phyloP scores from a whole-genome alignment of 2,329 filamentous ascomycete species.

The Apiospora aurea region DNA sequence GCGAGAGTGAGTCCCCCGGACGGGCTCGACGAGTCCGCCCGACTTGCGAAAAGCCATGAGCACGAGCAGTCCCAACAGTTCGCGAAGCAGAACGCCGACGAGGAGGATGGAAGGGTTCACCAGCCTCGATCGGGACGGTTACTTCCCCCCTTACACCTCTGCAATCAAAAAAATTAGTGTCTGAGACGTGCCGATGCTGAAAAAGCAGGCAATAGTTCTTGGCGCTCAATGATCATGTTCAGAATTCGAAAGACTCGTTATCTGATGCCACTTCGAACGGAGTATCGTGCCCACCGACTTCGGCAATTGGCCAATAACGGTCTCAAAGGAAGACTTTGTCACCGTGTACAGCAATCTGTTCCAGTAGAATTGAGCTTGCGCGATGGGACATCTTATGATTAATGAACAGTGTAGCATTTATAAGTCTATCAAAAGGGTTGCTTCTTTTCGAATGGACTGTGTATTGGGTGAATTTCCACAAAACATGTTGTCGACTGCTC shows the following conservation, averaged over 20 bases:
- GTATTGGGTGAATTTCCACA: neutral
- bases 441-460: neutral
- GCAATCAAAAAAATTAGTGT: slow-evolving; percentile 11
- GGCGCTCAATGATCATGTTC: neutral
- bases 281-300: neutral
- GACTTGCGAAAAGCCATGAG: slow-evolving; percentile 49
- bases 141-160: slow-evolving; percentile 48
- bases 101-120: slow-evolving; percentile 39
- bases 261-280: neutral
- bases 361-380: neutral
- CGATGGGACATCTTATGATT: neutral
- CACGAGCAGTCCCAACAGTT: slow-evolving; percentile 46
- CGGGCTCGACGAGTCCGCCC: slow-evolving; percentile 36
- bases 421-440: slow-evolving; percentile 5
- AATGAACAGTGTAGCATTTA: slow-evolving; percentile 1
- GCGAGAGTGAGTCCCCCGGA: slow-evolving; percentile 36
- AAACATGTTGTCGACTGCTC: neutral
- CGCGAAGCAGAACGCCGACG: slow-evolving; percentile 51
- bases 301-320: neutral
- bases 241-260: too few species aligned
- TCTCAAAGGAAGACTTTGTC: too few species aligned
- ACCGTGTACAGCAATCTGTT: neutral
- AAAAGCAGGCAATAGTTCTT: neutral
- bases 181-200: slow-evolving; percentile 5
- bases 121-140: slow-evolving; percentile 47